A percentile compares a stretch with the other conserved stretches of the same genome.
These are phyloP conservation scores for Aspergillus unguis DNA, from an alignment of 2,329 filamentous ascomycete genomes.

Conservation along the genomic window DNA sequence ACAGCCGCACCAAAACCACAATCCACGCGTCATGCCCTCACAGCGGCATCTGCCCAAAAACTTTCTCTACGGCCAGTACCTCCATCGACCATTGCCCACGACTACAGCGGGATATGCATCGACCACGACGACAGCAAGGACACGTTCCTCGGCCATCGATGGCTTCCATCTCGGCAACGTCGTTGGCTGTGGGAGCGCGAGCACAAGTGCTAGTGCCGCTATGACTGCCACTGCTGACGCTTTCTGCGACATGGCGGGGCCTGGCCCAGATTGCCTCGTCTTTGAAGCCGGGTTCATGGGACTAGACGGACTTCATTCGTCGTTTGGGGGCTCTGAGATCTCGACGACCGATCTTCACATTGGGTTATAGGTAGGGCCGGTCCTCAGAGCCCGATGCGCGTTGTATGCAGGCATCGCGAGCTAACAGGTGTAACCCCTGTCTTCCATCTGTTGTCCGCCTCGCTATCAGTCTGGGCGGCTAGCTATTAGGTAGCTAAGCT, in stretches of 20 bases:
- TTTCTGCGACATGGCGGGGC: conserved; percentile 27
- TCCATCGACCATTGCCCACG: conserved; percentile 8
- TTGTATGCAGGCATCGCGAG: not conserved
- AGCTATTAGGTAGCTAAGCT: not conserved
- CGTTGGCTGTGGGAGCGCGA: conserved; percentile 26
- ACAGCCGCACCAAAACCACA: not conserved
- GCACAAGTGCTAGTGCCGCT: conserved; percentile 2
- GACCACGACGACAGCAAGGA: conserved; percentile 8
- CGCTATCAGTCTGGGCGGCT: not conserved
- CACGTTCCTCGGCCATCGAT: conserved; percentile 15
- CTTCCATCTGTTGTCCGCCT: no score
- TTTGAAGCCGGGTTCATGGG: conserved; percentile 20
- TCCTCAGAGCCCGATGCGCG: no score
- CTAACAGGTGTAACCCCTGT: not conserved
- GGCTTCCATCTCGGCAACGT: conserved; percentile 24
- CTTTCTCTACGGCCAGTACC: conserved; percentile 14
- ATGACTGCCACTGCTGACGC: conserved; percentile 21
- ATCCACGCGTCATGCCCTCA: conserved; percentile 14
- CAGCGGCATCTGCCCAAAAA: conserved; percentile 16
- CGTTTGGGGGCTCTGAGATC: conserved; percentile 16
- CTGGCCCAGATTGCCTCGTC: conserved; percentile 17
- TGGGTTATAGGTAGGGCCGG: conserved; percentile 12
- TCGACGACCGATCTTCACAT: conserved; percentile 19
- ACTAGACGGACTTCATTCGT: conserved; percentile 18
- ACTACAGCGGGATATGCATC: conserved; percentile 5